Percentiles rank a stretch among this genome's conserved stretches.
These are phyloP conservation scores for Grosmannia penicillata DNA, from an alignment of 2,329 filamentous ascomycete genomes.

Conservation along the genomic window DNA sequence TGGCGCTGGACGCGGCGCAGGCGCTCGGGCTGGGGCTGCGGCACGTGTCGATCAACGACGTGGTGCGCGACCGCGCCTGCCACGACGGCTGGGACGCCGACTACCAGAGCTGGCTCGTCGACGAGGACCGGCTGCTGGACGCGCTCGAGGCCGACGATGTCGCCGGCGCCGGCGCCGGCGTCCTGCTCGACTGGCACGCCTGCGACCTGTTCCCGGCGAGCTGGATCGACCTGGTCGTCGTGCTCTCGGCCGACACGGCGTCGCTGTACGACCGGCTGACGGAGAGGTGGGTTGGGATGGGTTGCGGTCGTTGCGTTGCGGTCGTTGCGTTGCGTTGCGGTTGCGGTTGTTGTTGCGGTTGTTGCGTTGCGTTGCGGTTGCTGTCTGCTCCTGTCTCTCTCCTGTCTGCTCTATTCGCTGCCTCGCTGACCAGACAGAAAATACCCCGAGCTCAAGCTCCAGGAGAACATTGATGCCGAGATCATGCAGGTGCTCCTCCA, in stretches of 20 bases:
- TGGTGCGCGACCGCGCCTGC: slow-evolving; percentile 78
- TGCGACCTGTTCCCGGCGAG: slow-evolving; percentile 88
- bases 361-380: neutral
- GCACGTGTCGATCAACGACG: slow-evolving; percentile 77
- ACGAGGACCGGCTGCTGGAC: slow-evolving; percentile 87
- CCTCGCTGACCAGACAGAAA: slow-evolving; percentile 31
- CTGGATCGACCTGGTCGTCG: slow-evolving; percentile 91
- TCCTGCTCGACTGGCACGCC: slow-evolving; percentile 94
- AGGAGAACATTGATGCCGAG: slow-evolving; percentile 93
- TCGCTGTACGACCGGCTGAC: slow-evolving; percentile 73
- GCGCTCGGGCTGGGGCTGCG: slow-evolving; percentile 47
- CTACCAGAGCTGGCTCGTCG: slow-evolving; percentile 78
- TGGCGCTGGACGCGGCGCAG: slow-evolving; percentile 36
- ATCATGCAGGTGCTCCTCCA: slow-evolving; percentile 93
- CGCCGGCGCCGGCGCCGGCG: slow-evolving; percentile 65
- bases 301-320: neutral
- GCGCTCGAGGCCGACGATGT: slow-evolving; percentile 60
- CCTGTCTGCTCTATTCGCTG: neutral
- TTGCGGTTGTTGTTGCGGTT: neutral
- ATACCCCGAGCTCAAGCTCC: slow-evolving; percentile 74
- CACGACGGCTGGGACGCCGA: slow-evolving; percentile 82
- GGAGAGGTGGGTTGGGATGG: slow-evolving; percentile 37
- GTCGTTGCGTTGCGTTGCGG: neutral
- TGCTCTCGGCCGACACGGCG: slow-evolving; percentile 67
- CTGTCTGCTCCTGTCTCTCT: neutral